Evolutionary conservation across 2,329 filamentous ascomycete species (phyloP).

Genomic region (Plectosphaerella plurivora): DNA sequence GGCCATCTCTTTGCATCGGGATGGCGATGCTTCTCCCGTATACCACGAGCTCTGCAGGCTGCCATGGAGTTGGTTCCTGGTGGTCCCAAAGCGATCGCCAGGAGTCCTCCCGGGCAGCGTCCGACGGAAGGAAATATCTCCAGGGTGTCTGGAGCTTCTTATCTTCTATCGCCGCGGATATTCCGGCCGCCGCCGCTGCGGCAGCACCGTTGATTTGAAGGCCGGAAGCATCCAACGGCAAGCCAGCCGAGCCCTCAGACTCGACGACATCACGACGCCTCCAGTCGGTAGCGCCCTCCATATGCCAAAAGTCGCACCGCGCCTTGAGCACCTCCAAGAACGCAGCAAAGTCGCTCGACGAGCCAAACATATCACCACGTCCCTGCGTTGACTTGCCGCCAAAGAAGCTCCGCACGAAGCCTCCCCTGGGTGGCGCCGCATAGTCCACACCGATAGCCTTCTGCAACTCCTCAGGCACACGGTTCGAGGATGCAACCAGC

Average conservation of each 20-base stretch:
- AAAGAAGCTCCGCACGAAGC: slow-evolving; percentile 42
- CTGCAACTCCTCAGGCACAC: slow-evolving; percentile 76
- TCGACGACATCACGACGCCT: slow-evolving; percentile 44
- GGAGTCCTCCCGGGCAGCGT: slow-evolving; percentile 12
- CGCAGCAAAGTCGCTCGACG: slow-evolving; percentile 67
- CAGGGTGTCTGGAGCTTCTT: slow-evolving; percentile 9
- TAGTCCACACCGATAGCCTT: slow-evolving; percentile 72
- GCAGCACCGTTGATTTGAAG: background rate
- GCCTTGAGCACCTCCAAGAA: slow-evolving; percentile 75
- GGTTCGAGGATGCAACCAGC: slow-evolving; percentile 73
- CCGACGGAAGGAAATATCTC: slow-evolving; percentile 16
- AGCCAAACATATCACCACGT: slow-evolving; percentile 49
- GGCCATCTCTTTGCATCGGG: slow-evolving; percentile 51
- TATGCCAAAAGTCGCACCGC: slow-evolving; percentile 79
- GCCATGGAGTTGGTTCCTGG: slow-evolving; percentile 26
- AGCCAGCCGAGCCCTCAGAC: slow-evolving; percentile 17
- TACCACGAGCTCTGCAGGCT: slow-evolving; percentile 37
- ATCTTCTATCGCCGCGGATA: background rate
- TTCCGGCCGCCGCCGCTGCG: background rate
- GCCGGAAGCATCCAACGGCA: background rate
- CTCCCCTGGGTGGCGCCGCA: slow-evolving; percentile 48
- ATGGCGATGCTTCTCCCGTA: slow-evolving; percentile 63
- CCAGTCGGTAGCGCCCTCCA: slow-evolving; percentile 72
- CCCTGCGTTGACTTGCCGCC: slow-evolving; percentile 20
- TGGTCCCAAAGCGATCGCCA: slow-evolving; percentile 17